Base-by-base conservation (phyloP, 306 rosid species). In the Begonia peltatifolia region DNA sequence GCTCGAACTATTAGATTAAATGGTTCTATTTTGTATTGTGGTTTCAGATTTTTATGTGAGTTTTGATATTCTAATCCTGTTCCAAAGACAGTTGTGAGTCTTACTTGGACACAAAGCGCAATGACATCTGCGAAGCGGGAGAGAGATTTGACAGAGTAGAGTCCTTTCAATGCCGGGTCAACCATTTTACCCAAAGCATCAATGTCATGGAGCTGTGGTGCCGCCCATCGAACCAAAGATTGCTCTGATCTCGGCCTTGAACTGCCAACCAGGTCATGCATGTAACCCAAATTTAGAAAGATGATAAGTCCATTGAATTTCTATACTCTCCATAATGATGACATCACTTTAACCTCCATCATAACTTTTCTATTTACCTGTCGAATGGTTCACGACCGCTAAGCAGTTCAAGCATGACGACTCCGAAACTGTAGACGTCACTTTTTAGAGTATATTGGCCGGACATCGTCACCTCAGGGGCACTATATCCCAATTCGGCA, bases 61-160 rank as follows among this genome's bases (percentile, higher is more conserved):
- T 0, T 30, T 30, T 5, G 38, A 30, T 7, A 30, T 30, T 30
- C 38, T 30, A 30, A 30, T 30, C 38, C 38, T 30, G 38, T 30
- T 30, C 38, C 38, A 30, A 5, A 30, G 38, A 30, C 6, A 30
- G 2, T 30, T 3, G 38, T 6, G 38, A 3, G 9, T 47, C 13
- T 74, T 90, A 90, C 99, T 94, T 90, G 99, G 68, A 90, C 87
- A 56, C 99, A 90, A 0, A 90, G 95, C 6, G 99, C 99, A 59
- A 90, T 69, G 47, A 81, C 94, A 68, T 90, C 99, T 15, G 99
- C 99, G 64, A 90, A 86, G 53, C 99, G 94, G 62, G 99, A 90
- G 68, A 90, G 83, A 49, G 95, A 83, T 79, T 90, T 90, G 23
- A 90, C 86, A 6, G 99, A 94, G 65, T 86, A 90, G 14, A 90